These are phyloP conservation scores for Cubamyces sp. DNA, from an alignment of 768 basidiomycete species.

Conservation along the genomic window DNA sequence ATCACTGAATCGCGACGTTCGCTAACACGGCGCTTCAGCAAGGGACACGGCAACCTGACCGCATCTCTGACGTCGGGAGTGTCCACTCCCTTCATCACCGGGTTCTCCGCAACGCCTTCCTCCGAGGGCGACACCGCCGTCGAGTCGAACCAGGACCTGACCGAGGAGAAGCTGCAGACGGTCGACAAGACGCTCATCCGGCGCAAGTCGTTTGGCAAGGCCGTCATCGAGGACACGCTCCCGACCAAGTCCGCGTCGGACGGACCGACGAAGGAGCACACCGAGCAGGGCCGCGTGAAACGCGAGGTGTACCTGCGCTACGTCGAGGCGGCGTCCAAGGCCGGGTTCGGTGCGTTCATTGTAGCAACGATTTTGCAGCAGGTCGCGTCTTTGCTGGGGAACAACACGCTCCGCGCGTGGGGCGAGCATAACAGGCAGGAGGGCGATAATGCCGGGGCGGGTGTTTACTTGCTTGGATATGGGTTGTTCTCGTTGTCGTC, in stretches of 20 bases:
- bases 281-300: constrained; percentile 83
- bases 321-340: constrained; percentile 75
- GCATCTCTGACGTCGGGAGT: constrained; percentile 29
- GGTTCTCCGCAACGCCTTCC: constrained; percentile 34
- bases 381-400: constrained; percentile 59
- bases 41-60: constrained; percentile 32
- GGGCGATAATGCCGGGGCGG: constrained; percentile 61
- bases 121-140: constrained; percentile 31
- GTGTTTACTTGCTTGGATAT: constrained; percentile 63
- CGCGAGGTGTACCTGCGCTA: constrained; percentile 75
- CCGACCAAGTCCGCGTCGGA: constrained; percentile 45
- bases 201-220: constrained; percentile 60
- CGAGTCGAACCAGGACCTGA: constrained; percentile 26
- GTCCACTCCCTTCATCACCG: constrained; percentile 36
- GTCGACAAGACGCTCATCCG: constrained; percentile 61
- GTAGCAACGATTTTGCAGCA: constrained; percentile 59
- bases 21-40: constrained; percentile 19
- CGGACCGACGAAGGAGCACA: constrained; percentile 69
- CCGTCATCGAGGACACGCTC: constrained; percentile 50
- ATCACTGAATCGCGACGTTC: background rate
- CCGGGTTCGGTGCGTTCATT: constrained; percentile 65
- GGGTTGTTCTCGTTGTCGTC: constrained; percentile 68
- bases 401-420: constrained; percentile 77
- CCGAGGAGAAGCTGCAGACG: constrained; percentile 34
- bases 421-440: constrained; percentile 72